Evolutionary conservation across 306 rosid species (phyloP).

Genomic region (Chamaecrista fasciculata): DNA sequence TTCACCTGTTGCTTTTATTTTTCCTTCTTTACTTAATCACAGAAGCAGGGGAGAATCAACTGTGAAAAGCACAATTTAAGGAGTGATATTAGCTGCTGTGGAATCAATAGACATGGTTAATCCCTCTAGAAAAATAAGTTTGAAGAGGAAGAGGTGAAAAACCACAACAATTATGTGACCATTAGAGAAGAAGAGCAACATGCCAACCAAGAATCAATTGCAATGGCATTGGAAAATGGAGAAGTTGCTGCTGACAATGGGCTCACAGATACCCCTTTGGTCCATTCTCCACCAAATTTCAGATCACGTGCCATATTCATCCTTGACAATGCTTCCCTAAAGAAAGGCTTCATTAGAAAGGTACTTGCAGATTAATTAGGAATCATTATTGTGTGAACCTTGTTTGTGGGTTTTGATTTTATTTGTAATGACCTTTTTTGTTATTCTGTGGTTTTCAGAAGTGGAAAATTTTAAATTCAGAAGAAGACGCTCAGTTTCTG

Average conservation of each 20-base stretch:
- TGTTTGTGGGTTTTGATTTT: background rate
- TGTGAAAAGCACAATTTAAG: background rate
- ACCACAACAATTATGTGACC: background rate
- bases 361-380: background rate
- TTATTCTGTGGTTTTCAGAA: background rate
- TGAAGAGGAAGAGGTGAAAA: constrained; percentile 2
- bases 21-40: background rate
- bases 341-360: background rate
- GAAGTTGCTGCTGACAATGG: background rate
- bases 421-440: background rate
- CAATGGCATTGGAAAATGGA: background rate
- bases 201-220: background rate
- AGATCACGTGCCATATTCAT: constrained; percentile 19
- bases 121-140: background rate
- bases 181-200: background rate
- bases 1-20: too few relatives aligned
- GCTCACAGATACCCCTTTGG: background rate
- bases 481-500: constrained; percentile 23
- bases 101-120: background rate
- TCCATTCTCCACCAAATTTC: constrained; percentile 8
- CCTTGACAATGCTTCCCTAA: background rate
- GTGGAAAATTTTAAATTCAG: constrained; percentile 33
- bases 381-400: background rate
- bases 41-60: background rate
- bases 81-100: background rate